Base-by-base conservation (phyloP, 345 rosid genomes). In the Arabis alpina region DNA sequence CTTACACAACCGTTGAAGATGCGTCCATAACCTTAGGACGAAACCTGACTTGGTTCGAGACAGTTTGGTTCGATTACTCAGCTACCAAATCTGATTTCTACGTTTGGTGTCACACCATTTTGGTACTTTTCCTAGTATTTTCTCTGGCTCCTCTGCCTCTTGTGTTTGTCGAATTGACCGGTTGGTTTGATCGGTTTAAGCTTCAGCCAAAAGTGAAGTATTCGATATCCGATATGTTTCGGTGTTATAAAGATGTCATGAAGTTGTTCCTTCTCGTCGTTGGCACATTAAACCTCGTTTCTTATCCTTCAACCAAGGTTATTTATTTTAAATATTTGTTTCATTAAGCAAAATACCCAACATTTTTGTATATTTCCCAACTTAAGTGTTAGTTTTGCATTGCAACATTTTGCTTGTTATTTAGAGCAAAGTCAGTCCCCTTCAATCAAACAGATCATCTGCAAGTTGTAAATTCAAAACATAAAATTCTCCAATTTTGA, bases 301-400 rank as follows among this genome's bases (percentile, higher is more conserved):
- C 90, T 27, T 90, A 80, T 45, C 92, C 97, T 77, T 79, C 93
- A 13, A 2, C 86, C 49, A 54, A 90, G 96, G 97, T 93, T 45
- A 24, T 10, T 59, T 15, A 27, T 14, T 47, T 13, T 30, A 32
- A 0, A 8, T 13, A n/a, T 11, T n/a, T n/a, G 4, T 4, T 44
- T 44, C 2, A 12, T 12, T 0, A 8, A 36, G 40, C 3, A 36
- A 36, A 36, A 36, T 8, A 36, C 40, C 40, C 40, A 36, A 36
- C 40, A 36, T 36, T 7, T 36, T 8, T 32, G 6, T 5, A 32
- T 5, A 32, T 32, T 19, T 19, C 23, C 23, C 6, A 28, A 30
- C 45, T 30, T 10, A 16, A 8, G 7, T 47, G 15, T 45, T 32
- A 3, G 55, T 8, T 34, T 13, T 36, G 58, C 8, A 50, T 13